Conservation (phyloP, 768 basidiomycete genomes). For the Terana coerulea region DNA sequence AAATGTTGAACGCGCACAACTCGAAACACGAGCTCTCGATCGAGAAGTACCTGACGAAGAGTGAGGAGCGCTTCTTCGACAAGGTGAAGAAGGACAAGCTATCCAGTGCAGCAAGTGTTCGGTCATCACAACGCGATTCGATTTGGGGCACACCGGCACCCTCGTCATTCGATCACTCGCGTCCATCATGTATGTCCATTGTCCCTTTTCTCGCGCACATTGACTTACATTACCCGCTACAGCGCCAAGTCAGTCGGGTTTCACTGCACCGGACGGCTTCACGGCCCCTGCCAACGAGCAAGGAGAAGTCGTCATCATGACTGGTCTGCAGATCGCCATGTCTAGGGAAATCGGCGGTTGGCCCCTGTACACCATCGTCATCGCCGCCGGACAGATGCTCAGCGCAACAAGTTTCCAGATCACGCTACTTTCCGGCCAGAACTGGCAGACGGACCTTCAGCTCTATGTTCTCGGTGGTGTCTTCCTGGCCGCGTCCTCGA, state of each 20-base stretch:
- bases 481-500: conserved; percentile 79
- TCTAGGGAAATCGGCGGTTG: conserved; percentile 77
- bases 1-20: conserved; percentile 75
- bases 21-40: conserved; percentile 91
- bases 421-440: conserved; percentile 82
- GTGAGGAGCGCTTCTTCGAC: conserved; percentile 91
- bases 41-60: conserved; percentile 86
- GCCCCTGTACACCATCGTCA: conserved; percentile 90
- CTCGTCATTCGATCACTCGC: conserved; percentile 55
- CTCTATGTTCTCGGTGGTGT: conserved; percentile 89
- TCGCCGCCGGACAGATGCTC: conserved; percentile 87
- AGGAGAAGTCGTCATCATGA: conserved; percentile 68
- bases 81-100: conserved; percentile 87
- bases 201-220: background rate
- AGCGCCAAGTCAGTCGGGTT: conserved; percentile 48
- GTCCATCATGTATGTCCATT: conserved; percentile 64
- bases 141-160: conserved; percentile 71
- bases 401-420: conserved; percentile 94
- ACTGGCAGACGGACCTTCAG: conserved; percentile 75
- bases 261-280: conserved; percentile 44
- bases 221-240: background rate
- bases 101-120: conserved; percentile 73
- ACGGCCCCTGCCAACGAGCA: conserved; percentile 35
- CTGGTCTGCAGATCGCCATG: conserved; percentile 79
- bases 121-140: conserved; percentile 78